Evolutionary conservation across 306 rosid genomes (phyloP).

Genomic region (Cicer chorassanicum): DNA sequence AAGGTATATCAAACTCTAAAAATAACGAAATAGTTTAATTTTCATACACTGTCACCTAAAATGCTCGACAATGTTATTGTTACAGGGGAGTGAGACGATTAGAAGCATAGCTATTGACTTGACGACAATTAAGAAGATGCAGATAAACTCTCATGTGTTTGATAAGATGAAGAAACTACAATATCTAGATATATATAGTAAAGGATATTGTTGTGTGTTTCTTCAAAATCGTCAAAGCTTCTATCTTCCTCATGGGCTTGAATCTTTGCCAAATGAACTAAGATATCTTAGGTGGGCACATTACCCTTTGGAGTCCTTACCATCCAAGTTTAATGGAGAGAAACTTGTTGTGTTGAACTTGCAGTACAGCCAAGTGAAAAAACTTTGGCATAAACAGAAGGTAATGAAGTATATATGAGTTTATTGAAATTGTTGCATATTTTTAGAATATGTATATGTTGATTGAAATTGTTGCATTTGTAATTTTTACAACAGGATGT

Average conservation of each 20-base stretch:
- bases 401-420: not conserved
- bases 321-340: constrained; percentile 5
- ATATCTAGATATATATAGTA: constrained; percentile 22
- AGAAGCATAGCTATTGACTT: constrained; percentile 37
- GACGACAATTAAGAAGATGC: not conserved
- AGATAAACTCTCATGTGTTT: constrained; percentile 32
- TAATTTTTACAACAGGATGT: constrained; percentile 36
- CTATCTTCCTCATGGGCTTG: constrained; percentile 36
- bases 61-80: not conserved
- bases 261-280: constrained; percentile 17
- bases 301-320: constrained; percentile 47
- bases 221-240: not conserved
- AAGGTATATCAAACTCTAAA: not conserved
- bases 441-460: too few relatives aligned
- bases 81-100: constrained; percentile 43
- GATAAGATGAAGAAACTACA: constrained; percentile 26
- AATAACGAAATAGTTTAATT: too few relatives aligned
- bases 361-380: constrained; percentile 16
- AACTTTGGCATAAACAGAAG: constrained; percentile 41
- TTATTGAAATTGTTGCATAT: not conserved
- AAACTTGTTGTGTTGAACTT: constrained; percentile 41
- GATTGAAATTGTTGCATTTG: not conserved
- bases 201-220: not conserved
- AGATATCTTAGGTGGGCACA: constrained; percentile 38
- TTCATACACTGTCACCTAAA: too few relatives aligned